Base-by-base conservation (phyloP, 139 green algal genomes). In the Nannochloris sp. region DNA sequence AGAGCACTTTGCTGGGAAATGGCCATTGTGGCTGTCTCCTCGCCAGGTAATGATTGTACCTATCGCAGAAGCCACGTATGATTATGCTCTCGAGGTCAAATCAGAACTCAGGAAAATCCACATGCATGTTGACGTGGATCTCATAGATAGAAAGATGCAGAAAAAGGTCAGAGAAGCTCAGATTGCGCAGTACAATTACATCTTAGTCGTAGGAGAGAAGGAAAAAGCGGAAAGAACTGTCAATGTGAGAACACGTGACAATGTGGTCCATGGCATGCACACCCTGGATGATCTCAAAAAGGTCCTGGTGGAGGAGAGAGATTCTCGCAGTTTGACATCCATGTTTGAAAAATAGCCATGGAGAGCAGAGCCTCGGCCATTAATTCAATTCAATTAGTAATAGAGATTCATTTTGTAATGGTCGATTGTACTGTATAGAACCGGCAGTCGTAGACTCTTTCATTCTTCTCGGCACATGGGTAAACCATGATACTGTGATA, bases 1-100 rank as follows among this genome's bases (percentile, higher is more conserved):
- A 3, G 93, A 99, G 85, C 89, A 98, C 82, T 99, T 84, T 59
- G 93, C 85, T 3, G 92, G 87, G 63, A 98, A 97, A 81, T 99
- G 91, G 91, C 93, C 93, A 17, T 81, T 97, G 46, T 99, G 93
- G 93, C 74, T 98, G 28, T 91, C 75, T 50, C 93, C 93, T 1
- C 82, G 88, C 30, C 93, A 98, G 83, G 84, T 90, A 59, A 97
- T 97, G 86, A 75, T 98, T n/a, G 89, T 98, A 36, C 93, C 93
- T 48, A 94, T 98, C 74, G 88, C 56, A 13, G 85, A 94, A 53
- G 60, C 58, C 20, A 65, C 51, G 23, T 73, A 75, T 25, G 85
- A 84, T 14, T 98, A 98, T 65, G 85, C 83, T 2, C 31, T 73
- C 25, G 50, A 87, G 33, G 82, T 98, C 62, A 74, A 81, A 36